Evolutionary conservation across 768 basidiomycete genomes (phyloP).

Genomic region (Lactarius akahatsu): DNA sequence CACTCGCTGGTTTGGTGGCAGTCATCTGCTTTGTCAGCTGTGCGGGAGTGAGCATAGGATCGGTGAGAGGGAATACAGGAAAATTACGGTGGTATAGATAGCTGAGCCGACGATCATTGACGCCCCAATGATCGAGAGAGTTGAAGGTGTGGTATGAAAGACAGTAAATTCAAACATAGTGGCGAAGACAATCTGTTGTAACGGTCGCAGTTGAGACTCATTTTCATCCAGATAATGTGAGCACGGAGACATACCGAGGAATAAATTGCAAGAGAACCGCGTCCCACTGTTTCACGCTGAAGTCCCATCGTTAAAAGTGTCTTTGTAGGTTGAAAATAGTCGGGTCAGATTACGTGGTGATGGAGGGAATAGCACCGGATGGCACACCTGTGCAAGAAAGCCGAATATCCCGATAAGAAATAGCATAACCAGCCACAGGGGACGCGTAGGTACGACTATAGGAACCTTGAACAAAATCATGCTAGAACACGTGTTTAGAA

Average conservation of each 20-base stretch:
- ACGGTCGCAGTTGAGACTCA: background rate
- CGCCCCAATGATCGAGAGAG: constrained; percentile 61
- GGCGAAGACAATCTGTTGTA: constrained; percentile 48
- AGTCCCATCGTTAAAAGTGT: constrained; percentile 60
- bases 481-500: constrained; percentile 32
- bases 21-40: constrained; percentile 20
- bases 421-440: constrained; percentile 48
- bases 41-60: background rate
- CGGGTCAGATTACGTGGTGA: background rate
- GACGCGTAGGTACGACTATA: constrained; percentile 46
- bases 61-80: constrained; percentile 3
- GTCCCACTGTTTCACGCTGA: constrained; percentile 62
- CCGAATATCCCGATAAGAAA: constrained; percentile 51
- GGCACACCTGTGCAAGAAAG: constrained; percentile 45
- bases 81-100: constrained; percentile 60
- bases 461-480: constrained; percentile 45
- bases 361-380: background rate
- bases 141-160: constrained; percentile 59
- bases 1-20: constrained; percentile 5
- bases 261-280: constrained; percentile 63
- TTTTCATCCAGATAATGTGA: background rate
- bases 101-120: constrained; percentile 63
- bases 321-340: constrained; percentile 32
- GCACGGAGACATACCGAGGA: constrained; percentile 35
- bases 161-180: constrained; percentile 61